Percentiles rank a stretch among this genome's conserved stretches.
Evolutionary conservation across 1,139 yeast species (phyloP).

Genomic region (Sugiyamaella xylanicola): DNA sequence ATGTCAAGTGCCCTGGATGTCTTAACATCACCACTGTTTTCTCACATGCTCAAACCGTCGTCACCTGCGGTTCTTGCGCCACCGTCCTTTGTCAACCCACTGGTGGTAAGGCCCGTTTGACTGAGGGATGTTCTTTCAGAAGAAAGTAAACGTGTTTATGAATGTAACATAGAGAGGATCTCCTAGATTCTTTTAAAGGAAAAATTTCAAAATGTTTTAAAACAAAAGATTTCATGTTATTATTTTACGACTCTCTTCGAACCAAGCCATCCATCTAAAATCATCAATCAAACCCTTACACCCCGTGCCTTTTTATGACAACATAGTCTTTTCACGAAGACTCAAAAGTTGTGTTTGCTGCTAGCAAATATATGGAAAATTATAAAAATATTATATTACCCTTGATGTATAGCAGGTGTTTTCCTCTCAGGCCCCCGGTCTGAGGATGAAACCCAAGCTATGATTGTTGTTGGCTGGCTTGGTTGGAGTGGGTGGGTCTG

Average conservation of each 20-base stretch:
- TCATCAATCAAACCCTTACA: not conserved
- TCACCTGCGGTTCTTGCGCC: constrained; percentile 98
- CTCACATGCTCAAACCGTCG: constrained; percentile 99
- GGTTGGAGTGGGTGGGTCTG: not conserved
- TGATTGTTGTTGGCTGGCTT: too few relatives aligned
- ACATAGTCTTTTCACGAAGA: constrained; percentile 1
- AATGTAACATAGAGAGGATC: constrained; percentile 20
- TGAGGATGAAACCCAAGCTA: too few relatives aligned
- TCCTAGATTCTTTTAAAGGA: constrained; percentile 5
- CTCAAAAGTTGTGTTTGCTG: constrained; percentile 16
- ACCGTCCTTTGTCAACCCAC: constrained; percentile 98
- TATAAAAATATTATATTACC: constrained; percentile 2
- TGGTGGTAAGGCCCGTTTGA: constrained; percentile 99
- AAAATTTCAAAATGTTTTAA: not conserved
- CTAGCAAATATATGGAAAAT: constrained; percentile 14
- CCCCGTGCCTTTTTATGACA: constrained; percentile 8
- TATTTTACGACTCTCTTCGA: constrained; percentile 11
- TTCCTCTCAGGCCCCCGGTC: too few relatives aligned
- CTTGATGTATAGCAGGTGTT: too few relatives aligned
- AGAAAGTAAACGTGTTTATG: constrained; percentile 66
- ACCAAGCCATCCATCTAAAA: not conserved
- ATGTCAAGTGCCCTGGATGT: constrained; percentile 99
- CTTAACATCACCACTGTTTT: constrained; percentile 98
- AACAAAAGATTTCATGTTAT: constrained; percentile 6
- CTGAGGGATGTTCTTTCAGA: constrained; percentile 99